Conservation (phyloP, 202 grass and related monocot species). For the Carex sylvatica region DNA sequence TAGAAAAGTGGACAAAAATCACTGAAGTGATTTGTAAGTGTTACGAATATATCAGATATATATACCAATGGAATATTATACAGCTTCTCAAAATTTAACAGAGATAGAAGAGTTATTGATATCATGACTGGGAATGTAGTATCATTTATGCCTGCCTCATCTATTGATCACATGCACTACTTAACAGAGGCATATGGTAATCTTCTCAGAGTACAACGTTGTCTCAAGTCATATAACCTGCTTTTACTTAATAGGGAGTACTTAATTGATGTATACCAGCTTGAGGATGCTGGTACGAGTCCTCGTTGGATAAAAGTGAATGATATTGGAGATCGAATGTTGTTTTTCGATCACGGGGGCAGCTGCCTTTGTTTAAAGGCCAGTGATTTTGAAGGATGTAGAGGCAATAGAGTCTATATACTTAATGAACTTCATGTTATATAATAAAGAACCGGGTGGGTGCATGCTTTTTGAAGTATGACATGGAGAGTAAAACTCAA, state of each 20-base stretch:
- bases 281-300: neutral
- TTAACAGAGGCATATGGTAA: neutral
- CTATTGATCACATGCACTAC: neutral
- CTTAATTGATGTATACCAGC: neutral
- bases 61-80: slow-evolving; percentile 6
- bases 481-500: neutral
- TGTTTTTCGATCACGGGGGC: neutral
- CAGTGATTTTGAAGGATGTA: slow-evolving; percentile 2
- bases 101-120: neutral
- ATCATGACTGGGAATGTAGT: neutral
- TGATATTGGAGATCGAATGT: neutral
- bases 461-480: neutral
- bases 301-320: neutral
- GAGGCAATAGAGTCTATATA: neutral
- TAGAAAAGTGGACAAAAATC: neutral
- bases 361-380: slow-evolving; percentile 9
- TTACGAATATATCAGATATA: neutral
- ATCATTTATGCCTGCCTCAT: neutral
- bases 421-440: neutral
- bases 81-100: neutral
- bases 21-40: neutral
- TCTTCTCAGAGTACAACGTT: neutral
- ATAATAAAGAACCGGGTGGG: no score
- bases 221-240: no score
- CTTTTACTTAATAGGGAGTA: neutral